phyloP scores from a whole-genome alignment of 106 monocot genomes.

The Dactylorhiza incarnata region DNA sequence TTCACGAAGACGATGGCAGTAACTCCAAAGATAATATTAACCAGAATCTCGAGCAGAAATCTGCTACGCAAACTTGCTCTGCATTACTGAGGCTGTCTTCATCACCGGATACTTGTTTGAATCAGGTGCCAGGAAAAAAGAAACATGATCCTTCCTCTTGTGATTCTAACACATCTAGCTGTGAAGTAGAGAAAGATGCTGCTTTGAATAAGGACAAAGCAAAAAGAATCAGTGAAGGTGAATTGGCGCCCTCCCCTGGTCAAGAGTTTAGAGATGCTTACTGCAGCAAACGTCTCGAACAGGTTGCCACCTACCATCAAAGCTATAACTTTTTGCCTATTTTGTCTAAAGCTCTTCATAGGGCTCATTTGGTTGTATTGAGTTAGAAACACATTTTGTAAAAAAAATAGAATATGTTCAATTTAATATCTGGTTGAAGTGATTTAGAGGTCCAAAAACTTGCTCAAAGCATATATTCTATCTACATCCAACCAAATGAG shows the following conservation, averaged over 20 bases:
- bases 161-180: conserved; percentile 72
- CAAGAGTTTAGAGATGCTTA: conserved; percentile 24
- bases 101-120: conserved; percentile 5
- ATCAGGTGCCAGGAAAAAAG: conserved; percentile 25
- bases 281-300: conserved; percentile 71
- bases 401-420: no score
- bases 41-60: not conserved
- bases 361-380: no score
- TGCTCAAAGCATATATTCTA: no score
- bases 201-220: conserved; percentile 15
- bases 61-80: not conserved
- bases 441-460: no score
- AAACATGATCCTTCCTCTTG: conserved; percentile 66
- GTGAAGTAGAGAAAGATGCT: conserved; percentile 42
- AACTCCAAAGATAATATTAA: not conserved
- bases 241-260: not conserved
- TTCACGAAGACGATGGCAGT: not conserved
- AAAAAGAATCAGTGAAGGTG: conserved; percentile 16
- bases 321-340: no score
- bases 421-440: no score
- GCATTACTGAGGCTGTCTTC: not conserved
- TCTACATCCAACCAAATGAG: no score
- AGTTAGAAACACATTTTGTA: no score
- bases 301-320: conserved; percentile 32
- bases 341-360: no score